Evolutionary conservation across 148 eudicot genomes (phyloP).

Genomic region (Chenopodium album): DNA sequence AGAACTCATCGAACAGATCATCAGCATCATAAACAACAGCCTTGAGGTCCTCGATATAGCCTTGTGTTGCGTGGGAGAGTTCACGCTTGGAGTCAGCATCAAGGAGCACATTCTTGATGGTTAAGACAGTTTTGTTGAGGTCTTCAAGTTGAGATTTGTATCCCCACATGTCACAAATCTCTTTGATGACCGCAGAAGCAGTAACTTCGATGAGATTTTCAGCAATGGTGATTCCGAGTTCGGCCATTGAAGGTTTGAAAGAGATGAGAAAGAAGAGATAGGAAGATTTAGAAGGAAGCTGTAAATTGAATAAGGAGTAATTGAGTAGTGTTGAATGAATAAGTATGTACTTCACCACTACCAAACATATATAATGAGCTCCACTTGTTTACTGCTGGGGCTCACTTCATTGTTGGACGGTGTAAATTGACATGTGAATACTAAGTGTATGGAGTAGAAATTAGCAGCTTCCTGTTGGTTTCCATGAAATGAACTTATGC

Average conservation of each 20-base stretch:
- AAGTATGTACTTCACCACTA: no score
- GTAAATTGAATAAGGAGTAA: no score
- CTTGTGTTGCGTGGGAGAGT: background rate
- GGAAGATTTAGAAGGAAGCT: no score
- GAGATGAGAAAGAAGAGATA: no score
- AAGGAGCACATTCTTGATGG: conserved; percentile 7
- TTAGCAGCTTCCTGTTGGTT: no score
- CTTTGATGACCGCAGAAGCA: background rate
- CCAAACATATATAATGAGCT: no score
- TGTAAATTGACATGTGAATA: no score
- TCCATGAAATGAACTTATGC: no score
- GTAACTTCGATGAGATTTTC: conserved; percentile 9
- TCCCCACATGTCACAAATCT: background rate
- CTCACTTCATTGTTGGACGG: no score
- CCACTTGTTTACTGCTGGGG: no score
- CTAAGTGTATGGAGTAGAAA: no score
- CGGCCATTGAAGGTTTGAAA: background rate
- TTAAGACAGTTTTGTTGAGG: background rate
- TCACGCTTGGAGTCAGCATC: conserved; percentile 16
- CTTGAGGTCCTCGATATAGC: background rate
- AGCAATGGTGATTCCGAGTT: background rate
- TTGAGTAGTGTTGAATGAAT: no score
- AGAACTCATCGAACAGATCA: conserved; percentile 16
- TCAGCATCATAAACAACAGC: conserved; percentile 14
- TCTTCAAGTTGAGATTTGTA: conserved; percentile 15